Conservation (phyloP, 2,329 filamentous ascomycete genomes). For the Penicillium sp. region DNA sequence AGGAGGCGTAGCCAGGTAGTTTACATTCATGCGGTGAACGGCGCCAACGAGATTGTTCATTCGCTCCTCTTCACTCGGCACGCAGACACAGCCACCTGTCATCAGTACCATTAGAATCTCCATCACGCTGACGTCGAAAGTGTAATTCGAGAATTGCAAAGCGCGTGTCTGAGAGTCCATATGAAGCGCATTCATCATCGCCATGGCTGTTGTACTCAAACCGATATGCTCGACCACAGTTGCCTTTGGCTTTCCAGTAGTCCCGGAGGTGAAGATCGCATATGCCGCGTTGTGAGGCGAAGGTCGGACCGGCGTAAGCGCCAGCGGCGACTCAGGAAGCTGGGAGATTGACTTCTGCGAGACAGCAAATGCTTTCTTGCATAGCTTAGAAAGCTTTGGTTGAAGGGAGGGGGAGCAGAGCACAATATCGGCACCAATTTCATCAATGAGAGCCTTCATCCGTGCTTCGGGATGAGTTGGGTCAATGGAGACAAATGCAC, state of each 20-base stretch:
- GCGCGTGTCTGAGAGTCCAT: slow-evolving; percentile 52
- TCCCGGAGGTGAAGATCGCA: slow-evolving; percentile 55
- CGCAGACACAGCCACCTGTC: slow-evolving; percentile 54
- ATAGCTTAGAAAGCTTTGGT: slow-evolving; percentile 26
- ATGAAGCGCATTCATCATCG: slow-evolving; percentile 47
- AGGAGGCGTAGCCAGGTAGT: slow-evolving; percentile 53
- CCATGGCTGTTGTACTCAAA: slow-evolving; percentile 50
- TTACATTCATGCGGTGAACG: slow-evolving; percentile 48
- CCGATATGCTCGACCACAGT: slow-evolving; percentile 58
- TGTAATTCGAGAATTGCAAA: slow-evolving; percentile 53
- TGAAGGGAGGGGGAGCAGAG: slow-evolving; percentile 29
- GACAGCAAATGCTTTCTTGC: slow-evolving; percentile 24
- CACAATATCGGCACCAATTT: slow-evolving; percentile 31
- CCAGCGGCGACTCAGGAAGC: slow-evolving; percentile 19
- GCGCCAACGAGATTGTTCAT: slow-evolving; percentile 47
- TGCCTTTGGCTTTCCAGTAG: slow-evolving; percentile 53
- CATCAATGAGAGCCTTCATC: slow-evolving; percentile 29
- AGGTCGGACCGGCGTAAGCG: slow-evolving; percentile 10
- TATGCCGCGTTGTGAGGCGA: slow-evolving; percentile 44
- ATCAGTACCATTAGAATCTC: slow-evolving; percentile 53
- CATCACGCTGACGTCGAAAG: slow-evolving; percentile 49
- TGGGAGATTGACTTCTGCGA: slow-evolving; percentile 22
- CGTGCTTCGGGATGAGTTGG: slow-evolving; percentile 36
- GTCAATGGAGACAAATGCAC: slow-evolving; percentile 39
- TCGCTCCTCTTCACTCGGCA: slow-evolving; percentile 49